Evolutionary conservation across 1,139 yeast genomes (phyloP).

Genomic region (Nakaseomyces glabratus): DNA sequence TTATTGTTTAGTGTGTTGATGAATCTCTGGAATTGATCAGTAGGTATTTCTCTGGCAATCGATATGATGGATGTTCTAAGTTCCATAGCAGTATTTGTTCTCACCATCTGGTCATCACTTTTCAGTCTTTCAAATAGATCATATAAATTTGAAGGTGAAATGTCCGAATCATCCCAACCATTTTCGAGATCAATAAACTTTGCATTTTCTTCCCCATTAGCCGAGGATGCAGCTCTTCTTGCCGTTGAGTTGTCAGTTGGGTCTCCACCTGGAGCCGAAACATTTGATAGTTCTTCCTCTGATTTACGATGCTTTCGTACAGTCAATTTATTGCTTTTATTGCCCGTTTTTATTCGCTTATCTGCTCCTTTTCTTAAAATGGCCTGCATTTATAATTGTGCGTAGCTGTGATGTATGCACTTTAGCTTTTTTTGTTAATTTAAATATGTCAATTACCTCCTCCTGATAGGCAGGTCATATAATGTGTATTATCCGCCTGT

Average conservation of each 20-base stretch:
- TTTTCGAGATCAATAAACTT: constrained; percentile 15
- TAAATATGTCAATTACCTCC: too few species aligned
- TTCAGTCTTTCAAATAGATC: constrained; percentile 27
- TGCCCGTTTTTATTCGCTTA: constrained; percentile 1
- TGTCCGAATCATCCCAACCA: constrained; percentile 22
- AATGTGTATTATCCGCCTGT: too few species aligned
- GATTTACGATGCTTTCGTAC: constrained; percentile 17
- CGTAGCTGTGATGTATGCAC: too few species aligned
- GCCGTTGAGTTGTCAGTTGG: constrained; percentile 16
- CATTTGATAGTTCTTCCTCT: constrained; percentile 21
- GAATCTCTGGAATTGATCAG: constrained; percentile 71
- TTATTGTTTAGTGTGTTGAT: constrained; percentile 82
- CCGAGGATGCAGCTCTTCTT: constrained; percentile 14
- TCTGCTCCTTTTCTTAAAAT: constrained; percentile 5
- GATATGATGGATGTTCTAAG: constrained; percentile 58
- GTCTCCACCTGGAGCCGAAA: constrained; percentile 20
- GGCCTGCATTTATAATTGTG: too few species aligned
- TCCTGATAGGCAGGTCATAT: too few species aligned
- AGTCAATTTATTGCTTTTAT: constrained; percentile 1
- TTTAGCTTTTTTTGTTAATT: too few species aligned
- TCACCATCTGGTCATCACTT: constrained; percentile 36
- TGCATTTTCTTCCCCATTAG: constrained; percentile 6
- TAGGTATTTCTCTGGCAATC: constrained; percentile 63
- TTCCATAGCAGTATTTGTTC: constrained; percentile 55
- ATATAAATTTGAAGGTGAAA: constrained; percentile 23